These are phyloP conservation scores for Rhizopogon roseolus DNA, from an alignment of 768 basidiomycete genomes.

Conservation along the genomic window DNA sequence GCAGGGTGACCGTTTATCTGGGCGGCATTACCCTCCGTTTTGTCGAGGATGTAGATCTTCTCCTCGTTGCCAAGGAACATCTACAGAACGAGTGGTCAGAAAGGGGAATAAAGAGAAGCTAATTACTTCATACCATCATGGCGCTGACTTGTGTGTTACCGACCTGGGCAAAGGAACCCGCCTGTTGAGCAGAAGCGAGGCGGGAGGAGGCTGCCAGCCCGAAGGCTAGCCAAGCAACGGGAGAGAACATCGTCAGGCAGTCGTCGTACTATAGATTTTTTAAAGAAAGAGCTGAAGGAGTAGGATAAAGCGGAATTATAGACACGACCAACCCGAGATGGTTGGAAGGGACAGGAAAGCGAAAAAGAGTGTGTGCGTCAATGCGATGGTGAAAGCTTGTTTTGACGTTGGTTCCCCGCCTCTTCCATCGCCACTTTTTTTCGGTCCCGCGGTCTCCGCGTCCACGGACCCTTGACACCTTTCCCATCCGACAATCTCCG, in stretches of 20 bases:
- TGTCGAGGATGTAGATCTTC: constrained; percentile 90
- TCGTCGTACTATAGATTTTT: not conserved
- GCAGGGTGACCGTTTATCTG: constrained; percentile 67
- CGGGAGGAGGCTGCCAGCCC: constrained; percentile 34
- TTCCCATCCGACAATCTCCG: too few species aligned
- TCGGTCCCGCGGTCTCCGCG: too few species aligned
- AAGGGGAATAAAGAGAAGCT: not conserved
- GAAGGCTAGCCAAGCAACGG: constrained; percentile 38
- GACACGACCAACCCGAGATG: not conserved
- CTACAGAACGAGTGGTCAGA: not conserved
- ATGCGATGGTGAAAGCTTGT: too few species aligned
- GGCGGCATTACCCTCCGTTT: constrained; percentile 73
- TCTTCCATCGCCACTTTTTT: too few species aligned
- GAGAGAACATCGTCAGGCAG: constrained; percentile 20
- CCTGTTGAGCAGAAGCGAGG: constrained; percentile 9
- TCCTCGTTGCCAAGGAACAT: constrained; percentile 77
- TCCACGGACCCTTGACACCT: too few species aligned
- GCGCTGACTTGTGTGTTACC: constrained; percentile 40
- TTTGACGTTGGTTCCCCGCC: too few species aligned
- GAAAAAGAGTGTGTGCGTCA: not conserved
- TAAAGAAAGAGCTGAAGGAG: not conserved
- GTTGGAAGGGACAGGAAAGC: not conserved
- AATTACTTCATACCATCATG: constrained; percentile 43
- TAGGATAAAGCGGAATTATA: not conserved
- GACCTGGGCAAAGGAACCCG: constrained; percentile 18